phyloP scores from a whole-genome alignment of 108 stramenopile genomes.

The Nitzschia inconspicua region DNA sequence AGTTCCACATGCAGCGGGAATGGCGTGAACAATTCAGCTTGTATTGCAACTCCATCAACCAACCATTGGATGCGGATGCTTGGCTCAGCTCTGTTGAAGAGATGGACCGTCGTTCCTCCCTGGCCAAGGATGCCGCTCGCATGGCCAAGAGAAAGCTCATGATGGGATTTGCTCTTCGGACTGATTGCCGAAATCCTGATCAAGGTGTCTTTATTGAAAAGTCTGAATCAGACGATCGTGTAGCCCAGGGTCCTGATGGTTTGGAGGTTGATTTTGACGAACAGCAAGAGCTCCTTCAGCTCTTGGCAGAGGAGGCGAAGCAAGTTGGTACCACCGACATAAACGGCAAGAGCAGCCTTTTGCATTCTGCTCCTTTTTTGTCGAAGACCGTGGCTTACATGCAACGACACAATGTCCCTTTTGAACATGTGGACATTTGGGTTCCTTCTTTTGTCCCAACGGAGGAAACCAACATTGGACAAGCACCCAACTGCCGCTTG shows the following conservation, averaged over 20 bases:
- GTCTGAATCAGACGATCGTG: slow-evolving; percentile 29
- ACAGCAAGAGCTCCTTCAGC: slow-evolving; percentile 35
- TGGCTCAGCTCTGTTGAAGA: slow-evolving; percentile 83
- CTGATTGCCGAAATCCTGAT: slow-evolving; percentile 64
- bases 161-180: slow-evolving; percentile 73
- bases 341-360: slow-evolving; percentile 47
- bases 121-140: slow-evolving; percentile 69
- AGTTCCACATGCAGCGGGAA: slow-evolving; percentile 82
- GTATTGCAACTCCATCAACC: slow-evolving; percentile 60
- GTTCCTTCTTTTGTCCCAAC: slow-evolving; percentile 82
- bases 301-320: slow-evolving; percentile 44
- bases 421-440: slow-evolving; percentile 87
- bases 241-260: slow-evolving; percentile 18
- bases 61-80: slow-evolving; percentile 62
- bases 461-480: slow-evolving; percentile 6
- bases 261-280: slow-evolving; percentile 21
- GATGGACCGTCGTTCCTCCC: slow-evolving; percentile 70
- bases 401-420: slow-evolving; percentile 72
- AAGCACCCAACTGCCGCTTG: slow-evolving; percentile 56
- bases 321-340: slow-evolving; percentile 27
- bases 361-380: slow-evolving; percentile 76
- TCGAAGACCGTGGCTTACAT: slow-evolving; percentile 59
- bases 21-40: slow-evolving; percentile 77
- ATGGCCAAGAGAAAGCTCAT: slow-evolving; percentile 74
- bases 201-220: slow-evolving; percentile 77